Evolutionary conservation across 2,329 filamentous ascomycete genomes (phyloP), one percentile per base, ranked within the genome.

Genomic region (Microsporum ferrugineum): DNA sequence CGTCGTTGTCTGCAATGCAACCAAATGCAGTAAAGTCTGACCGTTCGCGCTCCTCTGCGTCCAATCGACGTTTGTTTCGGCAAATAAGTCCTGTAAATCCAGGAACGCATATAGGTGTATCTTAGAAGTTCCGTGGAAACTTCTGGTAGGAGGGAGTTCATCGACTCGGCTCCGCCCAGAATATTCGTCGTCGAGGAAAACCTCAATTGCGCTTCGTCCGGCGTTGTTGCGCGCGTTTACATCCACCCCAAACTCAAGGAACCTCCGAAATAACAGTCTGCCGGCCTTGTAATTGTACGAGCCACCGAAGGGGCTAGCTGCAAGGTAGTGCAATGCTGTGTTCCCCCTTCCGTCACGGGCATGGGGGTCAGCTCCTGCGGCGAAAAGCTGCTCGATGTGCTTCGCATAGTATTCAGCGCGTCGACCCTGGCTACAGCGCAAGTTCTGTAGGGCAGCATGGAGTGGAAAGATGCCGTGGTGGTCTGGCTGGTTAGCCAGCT

Each of bases 271-370:
- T 43, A 60, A 45, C 36, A 36, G 14, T 56, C 34, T n/a, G 36
- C 14, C 49, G n/a, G 33, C 31, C 41, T 60, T 31, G 17, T 23
- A 8, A 14, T 31, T 14, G 36, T 7, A 23, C 5, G 8, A 4
- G 49, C 43, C 5, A 43, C 31, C n/a, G 34, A 60, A 43, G 23
- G 7, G 8, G 12, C 4, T 60, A 10, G 58, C 58, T n/a, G 64
- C 63, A 60, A 66, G 61, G 53, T 66, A 66, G 57, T 66, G 61
- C 23, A 66, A 60, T 34, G 55, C 63, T 45, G 63, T 64, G 59
- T 65, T 65, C 17, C 63, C 63, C 31, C 61, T 57, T 5, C 45
- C 39, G 58, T 64, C 63, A 36, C 63, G 58, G 31, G 60, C 61
- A 7, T 60, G 57, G 5, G 63, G 60, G 31, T 66, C 61, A 23